Conservation (phyloP, 495 filamentous ascomycete genomes). For the Penicillium ochrochloron region DNA sequence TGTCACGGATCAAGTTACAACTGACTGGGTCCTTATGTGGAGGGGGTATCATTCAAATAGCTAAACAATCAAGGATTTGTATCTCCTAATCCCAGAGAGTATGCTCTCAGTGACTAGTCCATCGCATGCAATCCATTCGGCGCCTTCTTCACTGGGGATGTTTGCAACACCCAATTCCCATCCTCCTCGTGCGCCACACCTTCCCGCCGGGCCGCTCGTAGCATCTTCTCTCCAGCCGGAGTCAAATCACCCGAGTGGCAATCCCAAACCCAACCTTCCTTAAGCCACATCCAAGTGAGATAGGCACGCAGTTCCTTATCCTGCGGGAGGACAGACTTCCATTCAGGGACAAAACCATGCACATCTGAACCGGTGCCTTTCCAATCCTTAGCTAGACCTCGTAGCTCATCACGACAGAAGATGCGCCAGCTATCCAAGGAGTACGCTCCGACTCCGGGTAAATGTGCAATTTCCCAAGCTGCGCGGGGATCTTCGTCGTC, state of each 20-base stretch:
- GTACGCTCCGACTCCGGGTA: conserved; percentile 84
- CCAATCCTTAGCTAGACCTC: conserved; percentile 65
- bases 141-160: conserved; percentile 42
- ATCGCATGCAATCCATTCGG: conserved; percentile 35
- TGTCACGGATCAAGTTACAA: not conserved
- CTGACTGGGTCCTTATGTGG: not conserved
- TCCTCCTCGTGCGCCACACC: conserved; percentile 65
- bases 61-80: not conserved
- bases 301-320: conserved; percentile 92
- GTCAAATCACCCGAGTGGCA: conserved; percentile 67
- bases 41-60: conserved; percentile 14
- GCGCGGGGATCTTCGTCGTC: conserved; percentile 47
- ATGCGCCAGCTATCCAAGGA: conserved; percentile 93
- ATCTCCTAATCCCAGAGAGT: not conserved
- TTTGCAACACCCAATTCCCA: conserved; percentile 53
- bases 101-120: conserved; percentile 8
- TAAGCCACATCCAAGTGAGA: conserved; percentile 88
- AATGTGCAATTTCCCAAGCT: conserved; percentile 85
- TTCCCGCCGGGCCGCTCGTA: conserved; percentile 62
- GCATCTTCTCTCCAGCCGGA: conserved; percentile 56
- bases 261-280: conserved; percentile 85
- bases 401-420: conserved; percentile 82
- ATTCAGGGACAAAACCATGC: conserved; percentile 61
- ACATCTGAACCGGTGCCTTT: conserved; percentile 49
- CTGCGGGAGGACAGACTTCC: conserved; percentile 80